Base-by-base conservation (phyloP, 169 alveolate genomes). In the Neospora caninum region DNA sequence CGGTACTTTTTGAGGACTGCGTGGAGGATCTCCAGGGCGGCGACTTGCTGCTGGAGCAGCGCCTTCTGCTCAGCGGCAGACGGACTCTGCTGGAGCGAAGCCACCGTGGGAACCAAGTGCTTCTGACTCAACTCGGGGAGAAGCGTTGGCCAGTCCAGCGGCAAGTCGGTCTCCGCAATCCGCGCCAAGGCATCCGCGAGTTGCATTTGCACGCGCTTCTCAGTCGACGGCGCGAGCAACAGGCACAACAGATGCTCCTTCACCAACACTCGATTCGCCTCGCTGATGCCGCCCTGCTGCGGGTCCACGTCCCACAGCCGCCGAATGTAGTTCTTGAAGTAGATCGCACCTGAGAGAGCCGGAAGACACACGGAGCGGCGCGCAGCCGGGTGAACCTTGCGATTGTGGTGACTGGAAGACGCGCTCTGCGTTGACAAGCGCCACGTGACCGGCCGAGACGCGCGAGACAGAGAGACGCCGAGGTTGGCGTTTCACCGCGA, bases 91-190 rank as follows among this genome's bases (percentile, higher is more conserved):
- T 86, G 69, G 78, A 34, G 91, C 91, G 69, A 31, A 67, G 91
- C 69, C 70, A 45, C 64, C 25, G 34, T 31, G n/a, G 91, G 43
- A 39, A 45, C 45, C 86, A 88, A 70, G 64, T 88, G 93, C 87
- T 88, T 22, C 87, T 69, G 84, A 27, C 67, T 42, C 53, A 88
- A 31, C 45, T 41, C 92, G 10, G 88, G 94, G 42, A 93, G 78
- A 43, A 93, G 93, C 43, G 69, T 53, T 31, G 69, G 93, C 95
- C 95, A 93, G 42, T 93, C 92, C 67, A 49, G 69, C 67, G 95
- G 95, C 49, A 93, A 83, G 43, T 93, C 95, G 20, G 88, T 34
- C 83, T 18, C 88, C 41, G 95, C 95, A 16, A 93, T 84, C 69
- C 78, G 92, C 38, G 87, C 49, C n/a, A 82, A 22, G 36, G 93